Base-by-base conservation (phyloP, 495 filamentous ascomycete species). In the Hypomontagnella monticulosa region DNA sequence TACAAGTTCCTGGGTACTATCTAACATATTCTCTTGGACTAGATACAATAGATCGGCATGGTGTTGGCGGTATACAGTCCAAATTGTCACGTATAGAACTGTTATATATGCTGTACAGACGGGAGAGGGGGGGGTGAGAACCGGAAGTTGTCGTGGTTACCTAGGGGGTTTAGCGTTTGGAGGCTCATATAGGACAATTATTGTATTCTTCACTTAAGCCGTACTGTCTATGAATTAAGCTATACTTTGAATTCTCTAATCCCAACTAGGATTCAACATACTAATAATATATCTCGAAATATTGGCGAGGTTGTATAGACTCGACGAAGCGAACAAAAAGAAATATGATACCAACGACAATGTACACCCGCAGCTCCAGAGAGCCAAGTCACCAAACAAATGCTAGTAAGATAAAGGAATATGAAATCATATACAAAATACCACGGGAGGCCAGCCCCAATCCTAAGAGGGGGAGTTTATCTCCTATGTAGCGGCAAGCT, bases 271-370 rank as follows among this genome's bases (percentile, higher is more conserved):
- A 18, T 33, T 30, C 23, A 19, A 27, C 4, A 5, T 42, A 4
- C 18, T 30, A 32, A 32, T 42, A 32, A 23, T 14, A 36, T 20
- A 16, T 6, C 11, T 32, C 3, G 18, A 16, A 30, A n/a, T n/a
- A 30, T 42, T 10, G 37, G 19, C 19, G 23, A 54, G 19, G 20
- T 30, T 19, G 18, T 27, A 40, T 33, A 27, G 19, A 9, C 30
- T 11, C 10, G 27, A 11, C 16, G 15, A 38, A 27, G 46, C 12
- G 4, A 27, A 19, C 3, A 53, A 53, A 53, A 27, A 40, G 49
- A 53, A 16, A 53, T 53, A 54, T 54, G 23, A 54, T 20, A 54
- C 0, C 19, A 41, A n/a, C 12, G 15, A 32, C 37, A 42, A 37
- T 4, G 8, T 42, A 36, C 19, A 7, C 9, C 5, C 32, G 32